phyloP scores from a whole-genome alignment of 345 rosid species.

The Schrenkiella parvula region DNA sequence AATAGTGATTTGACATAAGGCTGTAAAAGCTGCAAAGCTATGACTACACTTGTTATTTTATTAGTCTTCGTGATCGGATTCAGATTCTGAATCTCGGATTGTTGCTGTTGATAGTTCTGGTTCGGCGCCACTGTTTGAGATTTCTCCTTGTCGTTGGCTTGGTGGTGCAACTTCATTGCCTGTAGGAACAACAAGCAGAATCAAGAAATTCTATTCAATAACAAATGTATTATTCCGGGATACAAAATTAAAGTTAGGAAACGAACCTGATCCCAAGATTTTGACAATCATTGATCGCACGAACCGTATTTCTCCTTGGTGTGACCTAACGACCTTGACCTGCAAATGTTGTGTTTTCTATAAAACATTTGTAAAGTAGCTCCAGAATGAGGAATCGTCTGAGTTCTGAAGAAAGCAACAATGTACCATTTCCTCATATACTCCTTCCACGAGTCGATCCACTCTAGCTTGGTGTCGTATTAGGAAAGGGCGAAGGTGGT shows the following conservation, averaged over 20 bases:
- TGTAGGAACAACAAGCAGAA: not conserved
- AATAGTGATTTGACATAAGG: slow-evolving; percentile 21
- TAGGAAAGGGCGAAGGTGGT: slow-evolving; percentile 58
- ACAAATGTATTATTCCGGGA: not conserved
- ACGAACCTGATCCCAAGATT: slow-evolving; percentile 45
- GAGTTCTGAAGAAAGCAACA: not conserved
- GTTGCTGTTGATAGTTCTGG: slow-evolving; percentile 4
- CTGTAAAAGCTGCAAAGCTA: slow-evolving; percentile 24
- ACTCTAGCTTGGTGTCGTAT: slow-evolving; percentile 50
- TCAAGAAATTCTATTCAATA: not conserved
- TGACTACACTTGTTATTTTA: slow-evolving; percentile 12
- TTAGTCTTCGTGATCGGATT: slow-evolving; percentile 38
- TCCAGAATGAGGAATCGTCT: not conserved
- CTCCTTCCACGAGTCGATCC: slow-evolving; percentile 42
- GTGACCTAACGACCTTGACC: slow-evolving; percentile 44
- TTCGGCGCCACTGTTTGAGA: not conserved
- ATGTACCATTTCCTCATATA: slow-evolving; percentile 45
- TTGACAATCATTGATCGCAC: slow-evolving; percentile 36
- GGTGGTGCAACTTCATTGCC: slow-evolving; percentile 4
- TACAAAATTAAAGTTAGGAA: not conserved
- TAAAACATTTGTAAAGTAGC: not conserved
- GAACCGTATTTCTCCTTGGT: slow-evolving; percentile 48
- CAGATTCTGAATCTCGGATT: slow-evolving; percentile 28
- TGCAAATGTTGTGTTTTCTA: slow-evolving; percentile 28
- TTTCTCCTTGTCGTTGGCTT: slow-evolving; percentile 17